A percentile compares a stretch with the other conserved stretches of the same genome.
These are phyloP conservation scores for Phytophthora colocasiae DNA, from an alignment of 352 stramenopile species.

Conservation along the genomic window DNA sequence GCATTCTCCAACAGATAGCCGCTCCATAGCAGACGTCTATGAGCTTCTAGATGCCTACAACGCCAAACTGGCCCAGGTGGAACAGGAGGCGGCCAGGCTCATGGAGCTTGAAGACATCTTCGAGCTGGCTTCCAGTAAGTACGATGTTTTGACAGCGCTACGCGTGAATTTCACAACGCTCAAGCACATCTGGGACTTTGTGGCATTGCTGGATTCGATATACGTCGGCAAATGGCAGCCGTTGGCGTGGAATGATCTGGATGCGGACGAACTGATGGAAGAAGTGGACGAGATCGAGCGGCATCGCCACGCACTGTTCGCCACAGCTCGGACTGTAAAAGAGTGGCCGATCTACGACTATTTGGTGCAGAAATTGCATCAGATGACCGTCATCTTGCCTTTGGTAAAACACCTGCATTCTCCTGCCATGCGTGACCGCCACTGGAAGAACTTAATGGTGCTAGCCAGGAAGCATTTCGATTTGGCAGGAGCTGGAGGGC, in stretches of 20 bases:
- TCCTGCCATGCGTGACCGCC: slow-evolving; percentile 85
- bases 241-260: slow-evolving; percentile 88
- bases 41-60: slow-evolving; percentile 89
- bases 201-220: slow-evolving; percentile 83
- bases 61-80: slow-evolving; percentile 74
- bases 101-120: slow-evolving; percentile 96
- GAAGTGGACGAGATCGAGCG: slow-evolving; percentile 88
- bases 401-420: slow-evolving; percentile 91
- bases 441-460: slow-evolving; percentile 91
- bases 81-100: slow-evolving; percentile 83
- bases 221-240: slow-evolving; percentile 87
- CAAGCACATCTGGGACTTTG: slow-evolving; percentile 94
- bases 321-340: slow-evolving; percentile 69
- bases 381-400: slow-evolving; percentile 94
- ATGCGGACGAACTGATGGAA: slow-evolving; percentile 90
- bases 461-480: slow-evolving; percentile 91
- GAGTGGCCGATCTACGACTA: slow-evolving; percentile 95
- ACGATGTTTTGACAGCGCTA: slow-evolving; percentile 82
- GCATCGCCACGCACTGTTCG: slow-evolving; percentile 64
- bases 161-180: slow-evolving; percentile 90
- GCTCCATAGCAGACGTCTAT: slow-evolving; percentile 80
- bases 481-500: slow-evolving; percentile 29
- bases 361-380: slow-evolving; percentile 89
- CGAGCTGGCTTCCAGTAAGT: slow-evolving; percentile 87
- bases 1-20: slow-evolving; percentile 30